phyloP scores from a whole-genome alignment of 2,329 filamentous ascomycete genomes.

The Dryadomyces quercus-mongolicae region DNA sequence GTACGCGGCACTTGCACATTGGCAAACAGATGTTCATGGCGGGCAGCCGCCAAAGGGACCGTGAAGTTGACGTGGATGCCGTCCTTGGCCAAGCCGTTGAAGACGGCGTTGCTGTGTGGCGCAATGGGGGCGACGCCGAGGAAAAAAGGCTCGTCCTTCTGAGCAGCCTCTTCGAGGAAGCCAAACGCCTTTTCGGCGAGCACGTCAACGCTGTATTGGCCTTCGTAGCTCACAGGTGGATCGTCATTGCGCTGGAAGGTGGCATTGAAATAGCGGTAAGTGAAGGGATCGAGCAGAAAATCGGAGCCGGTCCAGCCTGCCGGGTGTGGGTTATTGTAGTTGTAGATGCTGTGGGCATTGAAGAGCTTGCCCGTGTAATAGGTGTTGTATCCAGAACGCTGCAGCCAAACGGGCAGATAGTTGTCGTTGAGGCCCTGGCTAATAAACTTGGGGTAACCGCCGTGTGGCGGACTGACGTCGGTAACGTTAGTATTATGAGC shows the following conservation, averaged over 20 bases:
- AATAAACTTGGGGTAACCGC: constrained; percentile 55
- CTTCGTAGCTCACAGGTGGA: constrained; percentile 40
- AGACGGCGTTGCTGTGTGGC: constrained; percentile 46
- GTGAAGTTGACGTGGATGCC: constrained; percentile 17
- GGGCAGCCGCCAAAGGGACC: constrained; percentile 43
- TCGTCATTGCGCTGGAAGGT: constrained; percentile 43
- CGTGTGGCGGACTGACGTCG: constrained; percentile 40
- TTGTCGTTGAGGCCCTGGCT: constrained; percentile 51
- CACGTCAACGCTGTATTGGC: constrained; percentile 43
- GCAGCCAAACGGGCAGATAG: constrained; percentile 61
- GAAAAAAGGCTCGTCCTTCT: constrained; percentile 49
- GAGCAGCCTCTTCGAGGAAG: constrained; percentile 48
- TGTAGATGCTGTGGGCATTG: constrained; percentile 48
- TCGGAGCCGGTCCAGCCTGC: constrained; percentile 47
- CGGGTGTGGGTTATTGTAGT: constrained; percentile 46
- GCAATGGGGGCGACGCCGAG: constrained; percentile 53
- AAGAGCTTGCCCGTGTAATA: constrained; percentile 66
- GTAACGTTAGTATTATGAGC: constrained; percentile 65
- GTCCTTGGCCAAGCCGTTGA: neutral
- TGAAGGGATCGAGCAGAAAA: constrained; percentile 48
- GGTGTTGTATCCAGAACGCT: constrained; percentile 54
- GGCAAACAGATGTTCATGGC: constrained; percentile 51
- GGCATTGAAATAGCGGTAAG: constrained; percentile 51
- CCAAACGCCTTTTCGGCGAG: constrained; percentile 45
- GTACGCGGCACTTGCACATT: constrained; percentile 48